Conservation (phyloP, 148 eudicot genomes). For the Arbutus unedo region DNA sequence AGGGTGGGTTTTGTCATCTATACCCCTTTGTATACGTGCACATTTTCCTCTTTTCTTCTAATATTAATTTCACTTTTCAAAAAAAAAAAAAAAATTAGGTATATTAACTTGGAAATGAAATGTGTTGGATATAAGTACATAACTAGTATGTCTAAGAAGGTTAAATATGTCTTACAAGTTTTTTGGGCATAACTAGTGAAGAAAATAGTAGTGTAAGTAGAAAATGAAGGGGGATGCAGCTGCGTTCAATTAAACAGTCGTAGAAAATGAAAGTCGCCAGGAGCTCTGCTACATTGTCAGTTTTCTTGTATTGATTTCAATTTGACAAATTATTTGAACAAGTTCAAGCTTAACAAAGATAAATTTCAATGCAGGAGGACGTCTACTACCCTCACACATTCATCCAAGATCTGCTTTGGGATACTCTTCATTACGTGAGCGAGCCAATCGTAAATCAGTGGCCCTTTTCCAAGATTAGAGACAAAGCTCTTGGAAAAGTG, state of each 20-base stretch:
- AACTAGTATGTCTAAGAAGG: not conserved
- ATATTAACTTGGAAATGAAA: not conserved
- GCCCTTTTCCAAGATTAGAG: constrained; percentile 20
- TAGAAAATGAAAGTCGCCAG: not conserved
- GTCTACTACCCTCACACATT: constrained; percentile 6
- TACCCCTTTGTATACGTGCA: too few species aligned
- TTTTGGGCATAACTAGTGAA: not conserved
- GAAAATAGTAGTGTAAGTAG: not conserved
- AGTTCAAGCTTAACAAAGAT: not conserved
- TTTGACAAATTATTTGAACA: not conserved
- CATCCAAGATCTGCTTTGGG: constrained; percentile 21
- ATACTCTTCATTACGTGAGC: constrained; percentile 5
- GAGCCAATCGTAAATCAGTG: constrained; percentile 11
- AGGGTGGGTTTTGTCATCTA: too few species aligned
- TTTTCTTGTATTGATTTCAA: not conserved
- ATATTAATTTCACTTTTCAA: too few species aligned
- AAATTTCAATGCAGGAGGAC: constrained; percentile 17
- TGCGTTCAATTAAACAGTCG: not conserved
- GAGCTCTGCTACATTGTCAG: not conserved
- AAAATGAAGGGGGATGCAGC: not conserved
- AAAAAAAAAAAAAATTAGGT: too few species aligned
- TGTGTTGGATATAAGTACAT: not conserved
- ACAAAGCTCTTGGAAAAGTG: constrained; percentile 6
- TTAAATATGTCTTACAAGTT: not conserved
- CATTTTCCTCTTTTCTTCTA: too few species aligned